A percentile compares a stretch with the other conserved stretches of the same genome.
phyloP scores from a whole-genome alignment of 768 basidiomycete species.

The Phylloporus sp. region DNA sequence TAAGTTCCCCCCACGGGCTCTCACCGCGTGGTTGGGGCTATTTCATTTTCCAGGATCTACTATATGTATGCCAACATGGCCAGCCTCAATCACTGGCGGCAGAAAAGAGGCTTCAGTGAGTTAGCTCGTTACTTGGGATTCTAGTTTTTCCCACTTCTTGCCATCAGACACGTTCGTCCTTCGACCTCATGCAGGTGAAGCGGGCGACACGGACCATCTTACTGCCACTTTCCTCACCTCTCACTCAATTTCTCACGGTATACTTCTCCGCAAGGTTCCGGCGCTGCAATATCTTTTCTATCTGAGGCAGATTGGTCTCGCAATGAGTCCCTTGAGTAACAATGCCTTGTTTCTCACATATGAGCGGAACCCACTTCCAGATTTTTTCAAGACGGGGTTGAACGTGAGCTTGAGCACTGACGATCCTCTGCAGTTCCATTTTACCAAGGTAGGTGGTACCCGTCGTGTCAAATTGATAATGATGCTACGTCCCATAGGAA shows the following conservation, averaged over 20 bases:
- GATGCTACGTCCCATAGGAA: slow-evolving; percentile 49
- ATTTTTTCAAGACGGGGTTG: slow-evolving; percentile 93
- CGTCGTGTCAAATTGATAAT: neutral
- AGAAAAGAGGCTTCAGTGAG: slow-evolving; percentile 85
- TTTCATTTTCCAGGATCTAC: slow-evolving; percentile 61
- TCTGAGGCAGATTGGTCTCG: slow-evolving; percentile 95
- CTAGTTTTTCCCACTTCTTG: neutral
- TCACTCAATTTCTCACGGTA: slow-evolving; percentile 99
- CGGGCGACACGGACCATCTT: slow-evolving; percentile 96
- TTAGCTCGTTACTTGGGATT: slow-evolving; percentile 14
- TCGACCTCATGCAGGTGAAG: slow-evolving; percentile 95
- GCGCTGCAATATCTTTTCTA: slow-evolving; percentile 97
- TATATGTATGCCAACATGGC: slow-evolving; percentile 98
- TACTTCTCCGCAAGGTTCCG: slow-evolving; percentile 94
- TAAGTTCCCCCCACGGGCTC: slow-evolving; percentile 30
- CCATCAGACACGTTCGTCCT: slow-evolving; percentile 90
- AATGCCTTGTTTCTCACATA: slow-evolving; percentile 96
- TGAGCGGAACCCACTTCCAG: slow-evolving; percentile 93
- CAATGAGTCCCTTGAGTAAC: slow-evolving; percentile 98
- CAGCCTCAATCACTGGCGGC: slow-evolving; percentile 91
- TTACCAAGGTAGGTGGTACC: slow-evolving; percentile 68
- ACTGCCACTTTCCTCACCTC: slow-evolving; percentile 94
- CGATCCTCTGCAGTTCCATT: slow-evolving; percentile 95
- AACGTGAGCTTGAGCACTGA: slow-evolving; percentile 97
- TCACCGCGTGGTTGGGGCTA: slow-evolving; percentile 3